Conservation (phyloP, 306 rosid species). For the Pyrus communis region DNA sequence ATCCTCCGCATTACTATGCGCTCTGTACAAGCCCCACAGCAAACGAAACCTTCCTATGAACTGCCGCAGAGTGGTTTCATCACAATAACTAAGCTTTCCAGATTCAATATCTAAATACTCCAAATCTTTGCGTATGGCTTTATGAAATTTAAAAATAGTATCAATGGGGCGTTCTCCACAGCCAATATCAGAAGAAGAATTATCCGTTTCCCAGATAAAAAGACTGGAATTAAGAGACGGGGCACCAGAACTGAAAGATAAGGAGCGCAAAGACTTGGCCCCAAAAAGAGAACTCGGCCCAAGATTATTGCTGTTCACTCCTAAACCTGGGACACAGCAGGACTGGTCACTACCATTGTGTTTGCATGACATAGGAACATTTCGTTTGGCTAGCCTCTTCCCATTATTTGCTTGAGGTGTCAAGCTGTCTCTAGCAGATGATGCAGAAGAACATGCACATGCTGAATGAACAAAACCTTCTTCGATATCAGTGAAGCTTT, state of each 20-base stretch:
- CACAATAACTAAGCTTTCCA: slow-evolving; percentile 87
- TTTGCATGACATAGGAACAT: slow-evolving; percentile 32
- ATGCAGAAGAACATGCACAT: slow-evolving; percentile 50
- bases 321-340: slow-evolving; percentile 91
- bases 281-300: slow-evolving; percentile 69
- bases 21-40: slow-evolving; percentile 97
- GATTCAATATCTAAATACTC: slow-evolving; percentile 97
- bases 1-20: slow-evolving; percentile 99
- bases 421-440: slow-evolving; percentile 46
- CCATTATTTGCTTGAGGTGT: slow-evolving; percentile 38
- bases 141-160: slow-evolving; percentile 96
- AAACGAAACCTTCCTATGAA: slow-evolving; percentile 93
- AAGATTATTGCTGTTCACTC: slow-evolving; percentile 79
- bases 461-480: slow-evolving; percentile 42
- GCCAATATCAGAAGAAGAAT: slow-evolving; percentile 48
- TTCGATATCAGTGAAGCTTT: slow-evolving; percentile 62
- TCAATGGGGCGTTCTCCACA: slow-evolving; percentile 90
- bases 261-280: slow-evolving; percentile 77
- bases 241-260: slow-evolving; percentile 73
- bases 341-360: slow-evolving; percentile 50
- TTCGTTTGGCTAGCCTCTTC: slow-evolving; percentile 55
- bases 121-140: slow-evolving; percentile 94
- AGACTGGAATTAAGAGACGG: slow-evolving; percentile 95
- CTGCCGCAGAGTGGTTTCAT: slow-evolving; percentile 63
- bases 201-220: slow-evolving; percentile 88